These are phyloP conservation scores for Annulohypoxylon moriforme DNA, from an alignment of 495 filamentous ascomycete genomes.

Conservation along the genomic window DNA sequence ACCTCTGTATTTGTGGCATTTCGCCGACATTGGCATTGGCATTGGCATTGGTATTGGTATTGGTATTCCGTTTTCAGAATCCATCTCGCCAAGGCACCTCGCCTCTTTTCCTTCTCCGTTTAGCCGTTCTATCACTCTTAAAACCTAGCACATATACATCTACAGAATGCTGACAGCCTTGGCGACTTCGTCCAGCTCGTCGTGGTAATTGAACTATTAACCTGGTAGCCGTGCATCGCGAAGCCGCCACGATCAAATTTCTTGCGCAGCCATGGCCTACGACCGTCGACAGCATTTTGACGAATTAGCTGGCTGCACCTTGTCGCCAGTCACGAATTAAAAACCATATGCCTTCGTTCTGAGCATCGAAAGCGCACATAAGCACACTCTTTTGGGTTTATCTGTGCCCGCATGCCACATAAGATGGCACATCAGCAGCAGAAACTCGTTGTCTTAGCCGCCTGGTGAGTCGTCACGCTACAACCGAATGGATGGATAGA, in stretches of 20 bases:
- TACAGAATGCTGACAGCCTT: neutral
- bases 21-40: neutral
- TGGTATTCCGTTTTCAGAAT: slow-evolving; percentile 8
- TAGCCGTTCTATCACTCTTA: neutral
- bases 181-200: slow-evolving; percentile 2
- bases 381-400: neutral
- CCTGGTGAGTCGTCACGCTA: slow-evolving; percentile 25
- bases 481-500: neutral
- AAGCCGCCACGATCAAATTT: neutral
- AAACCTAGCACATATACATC: neutral
- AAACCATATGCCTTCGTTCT: slow-evolving; percentile 1
- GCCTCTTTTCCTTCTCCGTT: neutral
- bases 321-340: slow-evolving; percentile 10
- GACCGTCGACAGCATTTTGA: neutral
- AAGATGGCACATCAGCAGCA: slow-evolving; percentile 24
- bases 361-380: slow-evolving; percentile 7
- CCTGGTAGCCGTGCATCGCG: neutral
- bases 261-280: slow-evolving; percentile 4
- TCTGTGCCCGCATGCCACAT: neutral
- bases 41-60: neutral
- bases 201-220: neutral
- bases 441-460: slow-evolving; percentile 26
- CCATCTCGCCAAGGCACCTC: slow-evolving; percentile 7
- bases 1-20: neutral
- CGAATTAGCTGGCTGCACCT: neutral